A percentile compares a stretch with the other conserved stretches of the same genome.
These are phyloP conservation scores for Fusarium sp. DNA, from an alignment of 2,329 filamentous ascomycete genomes.

Conservation along the genomic window DNA sequence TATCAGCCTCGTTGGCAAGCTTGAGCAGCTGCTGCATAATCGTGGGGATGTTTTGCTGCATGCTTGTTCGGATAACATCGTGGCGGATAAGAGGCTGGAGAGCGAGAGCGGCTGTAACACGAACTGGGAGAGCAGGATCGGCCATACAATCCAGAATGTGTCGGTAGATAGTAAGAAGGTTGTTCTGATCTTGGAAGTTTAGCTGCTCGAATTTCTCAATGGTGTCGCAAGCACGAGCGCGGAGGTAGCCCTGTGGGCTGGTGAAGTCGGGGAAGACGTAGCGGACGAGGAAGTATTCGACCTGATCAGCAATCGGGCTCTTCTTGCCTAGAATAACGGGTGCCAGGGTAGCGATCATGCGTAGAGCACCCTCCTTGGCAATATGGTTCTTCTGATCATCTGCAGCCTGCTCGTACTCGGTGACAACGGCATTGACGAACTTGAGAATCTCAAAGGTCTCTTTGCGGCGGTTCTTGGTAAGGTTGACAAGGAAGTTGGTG, in stretches of 20 bases:
- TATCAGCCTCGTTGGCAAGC: slow-evolving; percentile 96
- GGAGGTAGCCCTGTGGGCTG: slow-evolving; percentile 90
- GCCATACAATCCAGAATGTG: slow-evolving; percentile 98
- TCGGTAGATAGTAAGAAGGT: slow-evolving; percentile 94
- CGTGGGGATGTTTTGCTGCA: slow-evolving; percentile 98
- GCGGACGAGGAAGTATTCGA: slow-evolving; percentile 98
- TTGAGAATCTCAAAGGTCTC: slow-evolving; percentile 95
- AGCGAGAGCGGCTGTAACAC: slow-evolving; percentile 92
- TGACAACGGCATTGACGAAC: slow-evolving; percentile 95
- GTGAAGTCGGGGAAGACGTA: slow-evolving; percentile 99
- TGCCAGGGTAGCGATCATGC: slow-evolving; percentile 96
- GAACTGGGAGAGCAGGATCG: slow-evolving; percentile 90
- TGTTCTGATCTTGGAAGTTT: slow-evolving; percentile 96
- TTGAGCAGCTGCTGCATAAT: slow-evolving; percentile 99
- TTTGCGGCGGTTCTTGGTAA: slow-evolving; percentile 94
- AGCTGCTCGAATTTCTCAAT: slow-evolving; percentile 98
- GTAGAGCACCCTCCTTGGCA: slow-evolving; percentile 94
- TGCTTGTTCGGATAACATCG: slow-evolving; percentile 91
- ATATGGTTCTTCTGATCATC: slow-evolving; percentile 93
- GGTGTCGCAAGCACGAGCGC: slow-evolving; percentile 94
- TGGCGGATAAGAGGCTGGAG: slow-evolving; percentile 96
- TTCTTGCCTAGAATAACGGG: slow-evolving; percentile 97
- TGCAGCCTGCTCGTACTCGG: slow-evolving; percentile 85
- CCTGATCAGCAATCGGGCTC: slow-evolving; percentile 96
- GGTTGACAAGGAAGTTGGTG: slow-evolving; percentile 93